Evolutionary conservation across 164 flowering plant species (phyloP).

Genomic region (Magnolia kwangsiensis): DNA sequence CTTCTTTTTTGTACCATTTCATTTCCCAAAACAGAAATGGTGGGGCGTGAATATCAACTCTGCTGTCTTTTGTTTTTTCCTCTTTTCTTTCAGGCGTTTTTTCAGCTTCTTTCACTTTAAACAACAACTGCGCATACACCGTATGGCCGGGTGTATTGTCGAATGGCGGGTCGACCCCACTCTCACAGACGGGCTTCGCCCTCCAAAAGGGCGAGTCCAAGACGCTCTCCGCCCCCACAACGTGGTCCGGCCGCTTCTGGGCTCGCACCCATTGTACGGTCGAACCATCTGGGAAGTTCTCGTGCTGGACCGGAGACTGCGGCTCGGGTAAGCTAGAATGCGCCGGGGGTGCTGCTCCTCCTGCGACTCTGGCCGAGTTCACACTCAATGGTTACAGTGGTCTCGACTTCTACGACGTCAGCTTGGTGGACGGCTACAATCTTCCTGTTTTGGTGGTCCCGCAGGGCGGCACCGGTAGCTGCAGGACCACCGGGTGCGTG

Average conservation of each 20-base stretch:
- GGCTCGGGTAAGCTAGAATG: slow-evolving; percentile 74
- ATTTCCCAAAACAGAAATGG: neutral
- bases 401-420: slow-evolving; percentile 79
- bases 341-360: slow-evolving; percentile 75
- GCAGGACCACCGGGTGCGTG: slow-evolving; percentile 61
- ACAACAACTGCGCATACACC: slow-evolving; percentile 62
- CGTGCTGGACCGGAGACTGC: slow-evolving; percentile 87
- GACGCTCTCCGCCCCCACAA: slow-evolving; percentile 42
- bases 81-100: slow-evolving; percentile 21
- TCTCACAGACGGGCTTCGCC: slow-evolving; percentile 67
- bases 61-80: neutral
- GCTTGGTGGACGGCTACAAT: slow-evolving; percentile 85
- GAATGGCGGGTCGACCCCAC: slow-evolving; percentile 56
- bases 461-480: slow-evolving; percentile 56
- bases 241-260: slow-evolving; percentile 94
- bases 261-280: slow-evolving; percentile 64
- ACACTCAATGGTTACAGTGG: slow-evolving; percentile 66
- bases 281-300: slow-evolving; percentile 50
- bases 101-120: slow-evolving; percentile 56
- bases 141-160: slow-evolving; percentile 90
- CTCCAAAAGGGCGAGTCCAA: slow-evolving; percentile 49
- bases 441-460: slow-evolving; percentile 65
- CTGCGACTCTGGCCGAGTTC: slow-evolving; percentile 90
- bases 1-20: neutral
- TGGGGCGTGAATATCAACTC: neutral